These are phyloP conservation scores for Hypoxylon sp. DNA, from an alignment of 2,329 filamentous ascomycete species.

Conservation along the genomic window DNA sequence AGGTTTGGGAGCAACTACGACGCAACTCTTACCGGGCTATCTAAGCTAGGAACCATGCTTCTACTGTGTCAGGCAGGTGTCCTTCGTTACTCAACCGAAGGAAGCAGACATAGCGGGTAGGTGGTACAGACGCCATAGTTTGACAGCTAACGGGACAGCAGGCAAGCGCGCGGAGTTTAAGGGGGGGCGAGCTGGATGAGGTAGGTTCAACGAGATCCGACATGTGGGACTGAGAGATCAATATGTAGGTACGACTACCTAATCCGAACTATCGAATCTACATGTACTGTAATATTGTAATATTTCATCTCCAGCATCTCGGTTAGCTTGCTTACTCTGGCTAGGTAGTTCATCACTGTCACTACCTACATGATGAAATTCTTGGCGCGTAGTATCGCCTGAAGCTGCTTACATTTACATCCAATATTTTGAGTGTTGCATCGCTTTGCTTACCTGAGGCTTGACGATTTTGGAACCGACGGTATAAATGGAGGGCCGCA, in stretches of 20 bases:
- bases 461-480: too few relatives aligned
- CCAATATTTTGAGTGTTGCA: too few relatives aligned
- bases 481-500: neutral
- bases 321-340: too few relatives aligned
- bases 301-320: conserved; percentile 4
- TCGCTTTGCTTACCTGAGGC: too few relatives aligned
- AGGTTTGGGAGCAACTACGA: too few relatives aligned
- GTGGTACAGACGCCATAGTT: conserved; percentile 12
- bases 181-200: neutral
- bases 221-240: conserved; percentile 7
- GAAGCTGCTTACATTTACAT: too few relatives aligned
- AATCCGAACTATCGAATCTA: neutral
- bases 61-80: too few relatives aligned
- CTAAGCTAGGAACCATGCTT: too few relatives aligned
- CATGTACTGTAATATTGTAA: neutral
- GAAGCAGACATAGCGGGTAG: too few relatives aligned
- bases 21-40: too few relatives aligned
- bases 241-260: neutral
- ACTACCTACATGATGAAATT: too few relatives aligned
- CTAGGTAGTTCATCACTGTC: conserved; percentile 10
- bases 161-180: conserved; percentile 11
- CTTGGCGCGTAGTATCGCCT: conserved; percentile 18
- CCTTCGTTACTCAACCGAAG: too few relatives aligned
- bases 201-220: conserved; percentile 12
- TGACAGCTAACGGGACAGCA: conserved; percentile 5